These are phyloP conservation scores for Aspergillus fischeri DNA, from an alignment of 2,329 filamentous ascomycete species.

Conservation along the genomic window DNA sequence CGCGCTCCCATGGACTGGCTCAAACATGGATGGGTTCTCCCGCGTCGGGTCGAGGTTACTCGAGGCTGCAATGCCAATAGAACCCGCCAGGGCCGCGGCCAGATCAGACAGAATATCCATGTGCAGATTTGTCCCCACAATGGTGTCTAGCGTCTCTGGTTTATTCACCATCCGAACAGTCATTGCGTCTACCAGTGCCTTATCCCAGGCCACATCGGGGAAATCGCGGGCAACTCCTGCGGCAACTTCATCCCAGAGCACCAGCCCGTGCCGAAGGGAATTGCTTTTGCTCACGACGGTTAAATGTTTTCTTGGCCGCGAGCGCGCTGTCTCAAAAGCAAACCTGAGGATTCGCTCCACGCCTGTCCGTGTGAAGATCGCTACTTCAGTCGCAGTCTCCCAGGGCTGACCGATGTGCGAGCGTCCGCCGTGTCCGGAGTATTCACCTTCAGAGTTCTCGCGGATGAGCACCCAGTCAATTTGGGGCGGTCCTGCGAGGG, in stretches of 20 bases:
- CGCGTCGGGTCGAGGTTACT: too few relatives aligned
- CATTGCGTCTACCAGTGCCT: constrained; percentile 57
- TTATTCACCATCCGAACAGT: constrained; percentile 52
- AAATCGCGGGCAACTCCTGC: constrained; percentile 46
- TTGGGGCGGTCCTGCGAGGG: constrained; percentile 43
- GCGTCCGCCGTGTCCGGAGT: constrained; percentile 52
- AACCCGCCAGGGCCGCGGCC: too few relatives aligned
- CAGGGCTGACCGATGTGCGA: constrained; percentile 49
- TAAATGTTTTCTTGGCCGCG: constrained; percentile 45
- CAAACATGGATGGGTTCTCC: too few relatives aligned
- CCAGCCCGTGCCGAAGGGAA: constrained; percentile 53
- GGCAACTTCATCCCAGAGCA: constrained; percentile 55
- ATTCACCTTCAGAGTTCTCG: constrained; percentile 55
- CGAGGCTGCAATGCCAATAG: too few relatives aligned
- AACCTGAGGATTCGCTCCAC: constrained; percentile 52
- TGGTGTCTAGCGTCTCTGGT: constrained; percentile 42
- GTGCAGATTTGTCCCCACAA: too few relatives aligned
- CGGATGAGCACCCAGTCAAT: constrained; percentile 55
- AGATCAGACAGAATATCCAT: too few relatives aligned
- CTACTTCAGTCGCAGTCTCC: constrained; percentile 51
- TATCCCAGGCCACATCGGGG: constrained; percentile 49
- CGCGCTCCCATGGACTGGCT: too few relatives aligned
- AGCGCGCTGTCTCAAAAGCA: constrained; percentile 50
- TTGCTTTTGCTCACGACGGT: constrained; percentile 55
- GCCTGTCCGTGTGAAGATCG: constrained; percentile 51